phyloP scores from a whole-genome alignment of 2,329 filamentous ascomycete genomes.

The Aspergillus texensis region DNA sequence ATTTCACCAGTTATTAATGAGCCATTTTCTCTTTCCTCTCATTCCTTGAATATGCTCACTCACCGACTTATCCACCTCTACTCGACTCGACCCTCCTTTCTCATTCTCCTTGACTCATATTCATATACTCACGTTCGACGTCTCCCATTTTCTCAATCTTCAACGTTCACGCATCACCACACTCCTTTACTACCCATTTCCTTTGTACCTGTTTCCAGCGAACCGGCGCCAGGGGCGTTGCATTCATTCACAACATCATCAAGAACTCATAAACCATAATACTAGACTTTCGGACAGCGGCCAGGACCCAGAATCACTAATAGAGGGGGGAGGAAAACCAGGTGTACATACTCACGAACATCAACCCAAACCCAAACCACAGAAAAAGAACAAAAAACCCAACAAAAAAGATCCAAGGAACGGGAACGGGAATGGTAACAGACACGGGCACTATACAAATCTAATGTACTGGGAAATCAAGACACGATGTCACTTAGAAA shows the following conservation, averaged over 20 bases:
- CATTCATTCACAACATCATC: neutral
- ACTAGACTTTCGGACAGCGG: neutral
- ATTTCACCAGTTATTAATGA: slow-evolving; percentile 28
- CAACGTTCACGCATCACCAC: neutral
- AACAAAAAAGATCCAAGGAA: neutral
- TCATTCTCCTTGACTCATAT: neutral
- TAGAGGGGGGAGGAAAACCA: neutral
- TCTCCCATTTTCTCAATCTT: neutral
- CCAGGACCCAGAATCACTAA: neutral
- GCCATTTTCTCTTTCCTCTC: slow-evolving; percentile 10
- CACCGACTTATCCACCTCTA: neutral
- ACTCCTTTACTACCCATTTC: neutral
- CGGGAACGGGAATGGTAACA: neutral
- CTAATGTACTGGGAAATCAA: neutral
- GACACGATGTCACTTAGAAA: neutral
- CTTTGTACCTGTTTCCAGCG: neutral
- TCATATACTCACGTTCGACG: neutral
- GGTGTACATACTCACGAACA: neutral
- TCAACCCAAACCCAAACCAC: neutral
- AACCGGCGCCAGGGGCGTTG: neutral
- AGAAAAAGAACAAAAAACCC: neutral
- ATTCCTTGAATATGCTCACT: neutral
- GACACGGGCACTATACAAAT: neutral
- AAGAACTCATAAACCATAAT: neutral
- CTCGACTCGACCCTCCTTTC: neutral